Evolutionary conservation across 768 basidiomycete genomes (phyloP).

Genomic region (Mycena pura): DNA sequence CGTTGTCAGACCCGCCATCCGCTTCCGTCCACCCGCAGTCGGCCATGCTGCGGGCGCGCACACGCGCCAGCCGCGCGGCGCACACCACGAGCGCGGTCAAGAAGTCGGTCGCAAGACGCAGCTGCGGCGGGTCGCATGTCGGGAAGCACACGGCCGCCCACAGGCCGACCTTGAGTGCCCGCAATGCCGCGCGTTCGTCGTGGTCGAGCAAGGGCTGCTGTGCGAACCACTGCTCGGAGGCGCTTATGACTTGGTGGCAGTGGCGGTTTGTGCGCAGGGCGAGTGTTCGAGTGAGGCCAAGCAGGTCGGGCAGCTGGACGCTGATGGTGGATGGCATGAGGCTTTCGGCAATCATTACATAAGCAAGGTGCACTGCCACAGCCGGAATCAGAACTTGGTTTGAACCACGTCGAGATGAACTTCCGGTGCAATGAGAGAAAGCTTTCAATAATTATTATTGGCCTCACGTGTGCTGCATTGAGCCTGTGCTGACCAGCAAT

Average conservation of each 20-base stretch:
- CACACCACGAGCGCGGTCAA: conserved; percentile 49
- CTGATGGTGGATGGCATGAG: conserved; percentile 31
- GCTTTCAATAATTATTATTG: too few species aligned
- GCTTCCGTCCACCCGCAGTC: conserved; percentile 29
- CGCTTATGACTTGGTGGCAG: conserved; percentile 40
- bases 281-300: conserved; percentile 39
- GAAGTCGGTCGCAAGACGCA: conserved; percentile 59
- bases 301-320: conserved; percentile 52
- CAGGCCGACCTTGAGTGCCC: conserved; percentile 51
- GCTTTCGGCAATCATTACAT: too few species aligned
- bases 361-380: too few species aligned
- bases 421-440: too few species aligned
- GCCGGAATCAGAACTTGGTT: too few species aligned
- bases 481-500: too few species aligned
- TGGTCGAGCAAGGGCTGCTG: conserved; percentile 31
- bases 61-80: conserved; percentile 35
- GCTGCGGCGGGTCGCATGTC: conserved; percentile 60
- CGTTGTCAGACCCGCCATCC: conserved; percentile 25
- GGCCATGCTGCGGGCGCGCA: conserved; percentile 16
- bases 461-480: too few species aligned
- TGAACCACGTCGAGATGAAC: too few species aligned
- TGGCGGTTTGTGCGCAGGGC: conserved; percentile 48
- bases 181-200: conserved; percentile 34
- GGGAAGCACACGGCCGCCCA: conserved; percentile 67
- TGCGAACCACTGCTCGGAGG: conserved; percentile 42